These are phyloP conservation scores for Dothistroma pini DNA, from an alignment of 2,329 filamentous ascomycete genomes.

Conservation along the genomic window DNA sequence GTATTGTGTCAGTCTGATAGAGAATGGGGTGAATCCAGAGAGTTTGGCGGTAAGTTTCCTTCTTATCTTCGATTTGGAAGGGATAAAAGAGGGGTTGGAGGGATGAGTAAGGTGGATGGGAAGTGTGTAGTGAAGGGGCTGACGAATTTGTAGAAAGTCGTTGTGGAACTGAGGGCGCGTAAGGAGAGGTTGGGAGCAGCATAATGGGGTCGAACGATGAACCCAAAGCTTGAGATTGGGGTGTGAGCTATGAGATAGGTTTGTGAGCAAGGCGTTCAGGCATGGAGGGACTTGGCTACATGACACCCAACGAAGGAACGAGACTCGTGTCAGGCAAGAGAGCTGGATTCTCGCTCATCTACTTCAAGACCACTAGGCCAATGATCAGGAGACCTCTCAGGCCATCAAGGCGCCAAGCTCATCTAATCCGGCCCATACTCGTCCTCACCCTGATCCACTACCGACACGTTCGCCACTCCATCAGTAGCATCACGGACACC, in stretches of 20 bases:
- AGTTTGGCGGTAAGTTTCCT: constrained; percentile 74
- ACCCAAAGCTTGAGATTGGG: not conserved
- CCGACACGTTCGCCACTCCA: constrained; percentile 12
- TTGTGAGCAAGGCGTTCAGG: too few species aligned
- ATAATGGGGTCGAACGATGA: not conserved
- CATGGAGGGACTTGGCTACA: too few species aligned
- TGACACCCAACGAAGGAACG: too few species aligned
- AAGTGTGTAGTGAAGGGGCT: not conserved
- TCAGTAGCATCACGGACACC: constrained; percentile 16
- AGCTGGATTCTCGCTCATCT: too few species aligned
- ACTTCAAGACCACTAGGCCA: not conserved
- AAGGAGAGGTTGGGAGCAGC: constrained; percentile 30
- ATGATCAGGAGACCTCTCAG: not conserved
- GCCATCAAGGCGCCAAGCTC: too few species aligned
- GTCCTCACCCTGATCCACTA: constrained; percentile 25
- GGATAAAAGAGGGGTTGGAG: not conserved
- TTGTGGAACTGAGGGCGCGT: constrained; percentile 44
- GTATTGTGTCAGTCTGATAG: constrained; percentile 93
- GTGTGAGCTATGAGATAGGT: not conserved
- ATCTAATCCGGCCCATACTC: constrained; percentile 26
- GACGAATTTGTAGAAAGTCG: constrained; percentile 40
- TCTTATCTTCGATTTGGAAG: not conserved
- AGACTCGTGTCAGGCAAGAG: too few species aligned
- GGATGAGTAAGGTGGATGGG: too few species aligned
- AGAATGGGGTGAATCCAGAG: constrained; percentile 95